phyloP scores from a whole-genome alignment of 2,329 filamentous ascomycete genomes.

The Hypoxylon sp. region DNA sequence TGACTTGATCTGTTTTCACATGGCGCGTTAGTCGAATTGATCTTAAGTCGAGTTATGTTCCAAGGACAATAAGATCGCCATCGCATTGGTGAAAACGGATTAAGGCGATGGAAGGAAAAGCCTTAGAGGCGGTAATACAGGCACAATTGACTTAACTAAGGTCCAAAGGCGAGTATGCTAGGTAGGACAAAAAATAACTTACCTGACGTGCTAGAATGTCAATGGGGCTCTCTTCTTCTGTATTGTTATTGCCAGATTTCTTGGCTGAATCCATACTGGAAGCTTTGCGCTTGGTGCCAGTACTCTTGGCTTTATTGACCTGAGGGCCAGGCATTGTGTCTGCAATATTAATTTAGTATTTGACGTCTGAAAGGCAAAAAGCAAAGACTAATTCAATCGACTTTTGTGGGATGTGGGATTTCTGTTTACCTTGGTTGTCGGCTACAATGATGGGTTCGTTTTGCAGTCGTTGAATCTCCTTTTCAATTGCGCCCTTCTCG shows the following conservation, averaged over 20 bases:
- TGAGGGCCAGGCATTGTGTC: constrained; percentile 1
- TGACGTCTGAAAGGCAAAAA: background rate
- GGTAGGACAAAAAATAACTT: constrained; percentile 5
- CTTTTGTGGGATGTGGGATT: background rate
- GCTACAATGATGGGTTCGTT: constrained; percentile 32
- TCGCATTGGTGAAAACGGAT: background rate
- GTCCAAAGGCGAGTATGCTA: background rate
- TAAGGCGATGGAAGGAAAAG: background rate
- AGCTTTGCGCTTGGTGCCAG: constrained; percentile 16
- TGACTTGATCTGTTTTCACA: constrained; percentile 42
- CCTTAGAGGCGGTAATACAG: background rate
- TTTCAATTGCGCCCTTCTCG: constrained; percentile 8
- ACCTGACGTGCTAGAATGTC: constrained; percentile 32
- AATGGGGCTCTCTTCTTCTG: constrained; percentile 21
- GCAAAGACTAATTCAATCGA: background rate
- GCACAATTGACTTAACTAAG: background rate
- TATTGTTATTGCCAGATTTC: constrained; percentile 6
- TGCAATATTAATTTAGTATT: constrained; percentile 18
- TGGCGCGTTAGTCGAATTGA: constrained; percentile 13
- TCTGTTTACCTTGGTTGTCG: constrained; percentile 28
- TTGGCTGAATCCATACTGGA: constrained; percentile 20
- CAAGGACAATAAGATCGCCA: background rate
- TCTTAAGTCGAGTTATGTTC: background rate
- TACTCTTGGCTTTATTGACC: constrained; percentile 16
- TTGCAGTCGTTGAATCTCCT: constrained; percentile 21